Conservation (phyloP, 306 rosid species). For the Trichosanthes truncata region DNA sequence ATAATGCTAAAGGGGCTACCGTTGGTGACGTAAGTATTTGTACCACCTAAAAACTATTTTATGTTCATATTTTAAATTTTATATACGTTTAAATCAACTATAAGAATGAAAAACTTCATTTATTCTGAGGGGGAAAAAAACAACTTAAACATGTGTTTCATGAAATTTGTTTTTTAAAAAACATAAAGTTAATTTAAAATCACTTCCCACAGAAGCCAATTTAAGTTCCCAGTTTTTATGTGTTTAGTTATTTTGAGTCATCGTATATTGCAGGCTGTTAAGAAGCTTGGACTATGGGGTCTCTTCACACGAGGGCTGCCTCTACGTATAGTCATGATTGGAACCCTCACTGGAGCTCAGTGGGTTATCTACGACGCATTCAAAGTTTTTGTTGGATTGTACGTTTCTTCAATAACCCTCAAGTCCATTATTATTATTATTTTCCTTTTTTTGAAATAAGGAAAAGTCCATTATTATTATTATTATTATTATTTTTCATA, state of each 20-base stretch:
- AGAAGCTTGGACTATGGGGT: slow-evolving; percentile 69
- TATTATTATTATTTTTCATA: no score
- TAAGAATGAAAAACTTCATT: no score
- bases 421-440: background rate
- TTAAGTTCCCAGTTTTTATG: no score
- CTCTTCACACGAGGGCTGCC: slow-evolving; percentile 94
- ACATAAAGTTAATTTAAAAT: no score
- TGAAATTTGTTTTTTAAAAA: no score
- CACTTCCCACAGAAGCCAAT: no score
- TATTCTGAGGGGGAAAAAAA: no score
- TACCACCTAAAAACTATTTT: background rate
- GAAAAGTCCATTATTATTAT: background rate
- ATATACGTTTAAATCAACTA: no score
- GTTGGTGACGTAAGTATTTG: slow-evolving; percentile 79
- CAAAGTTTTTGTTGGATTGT: slow-evolving; percentile 92
- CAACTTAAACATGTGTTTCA: no score
- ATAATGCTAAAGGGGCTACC: slow-evolving; percentile 94
- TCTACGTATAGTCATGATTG: slow-evolving; percentile 93
- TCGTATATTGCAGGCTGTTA: slow-evolving; percentile 52
- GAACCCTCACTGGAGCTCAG: slow-evolving; percentile 96
- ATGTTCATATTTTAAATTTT: no score
- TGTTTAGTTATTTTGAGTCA: background rate
- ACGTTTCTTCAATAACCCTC: slow-evolving; percentile 21
- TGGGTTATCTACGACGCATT: slow-evolving; percentile 97
- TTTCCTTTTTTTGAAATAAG: no score